phyloP scores from a whole-genome alignment of 177 flowering plant species.

The Tripterygium wilfordii region DNA sequence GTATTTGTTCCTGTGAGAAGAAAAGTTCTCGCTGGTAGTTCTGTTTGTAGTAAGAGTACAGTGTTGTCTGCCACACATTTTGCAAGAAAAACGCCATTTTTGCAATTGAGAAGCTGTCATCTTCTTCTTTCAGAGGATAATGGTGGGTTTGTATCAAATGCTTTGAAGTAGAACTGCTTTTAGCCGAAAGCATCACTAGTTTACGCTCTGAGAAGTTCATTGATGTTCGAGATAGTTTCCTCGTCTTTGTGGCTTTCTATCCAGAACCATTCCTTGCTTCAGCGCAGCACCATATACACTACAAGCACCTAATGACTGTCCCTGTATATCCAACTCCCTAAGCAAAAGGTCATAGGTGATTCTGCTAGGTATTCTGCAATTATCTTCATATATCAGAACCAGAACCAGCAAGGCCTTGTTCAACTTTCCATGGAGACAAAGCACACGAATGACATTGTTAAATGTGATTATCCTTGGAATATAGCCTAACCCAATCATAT shows the following conservation, averaged over 20 bases:
- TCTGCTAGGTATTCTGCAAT: slow-evolving; percentile 25
- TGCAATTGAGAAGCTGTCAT: too few relatives aligned
- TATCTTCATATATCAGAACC: slow-evolving; percentile 27
- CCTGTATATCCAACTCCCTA: slow-evolving; percentile 38
- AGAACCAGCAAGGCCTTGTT: slow-evolving; percentile 44
- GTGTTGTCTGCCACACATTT: too few relatives aligned
- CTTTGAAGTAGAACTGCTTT: too few relatives aligned
- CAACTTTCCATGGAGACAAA: slow-evolving; percentile 48
- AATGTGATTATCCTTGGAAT: slow-evolving; percentile 40
- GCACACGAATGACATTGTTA: slow-evolving; percentile 40
- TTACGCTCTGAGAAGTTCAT: too few relatives aligned
- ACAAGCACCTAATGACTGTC: slow-evolving; percentile 31
- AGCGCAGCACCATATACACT: slow-evolving; percentile 50
- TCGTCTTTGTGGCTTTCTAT: slow-evolving; percentile 18
- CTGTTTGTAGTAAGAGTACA: too few relatives aligned
- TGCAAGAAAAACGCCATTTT: too few relatives aligned
- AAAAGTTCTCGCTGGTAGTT: too few relatives aligned
- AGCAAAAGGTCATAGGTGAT: slow-evolving; percentile 44
- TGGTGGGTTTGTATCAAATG: too few relatives aligned
- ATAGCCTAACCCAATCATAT: slow-evolving; percentile 43
- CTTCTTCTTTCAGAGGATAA: too few relatives aligned
- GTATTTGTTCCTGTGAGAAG: too few relatives aligned
- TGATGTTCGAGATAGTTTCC: too few relatives aligned
- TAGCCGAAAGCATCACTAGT: too few relatives aligned
- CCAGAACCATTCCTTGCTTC: slow-evolving; percentile 48